A percentile compares a stretch with the other conserved stretches of the same genome.
Conservation (phyloP, 1,284 basidiomycete species). For the Pisolithus thermaeus region DNA sequence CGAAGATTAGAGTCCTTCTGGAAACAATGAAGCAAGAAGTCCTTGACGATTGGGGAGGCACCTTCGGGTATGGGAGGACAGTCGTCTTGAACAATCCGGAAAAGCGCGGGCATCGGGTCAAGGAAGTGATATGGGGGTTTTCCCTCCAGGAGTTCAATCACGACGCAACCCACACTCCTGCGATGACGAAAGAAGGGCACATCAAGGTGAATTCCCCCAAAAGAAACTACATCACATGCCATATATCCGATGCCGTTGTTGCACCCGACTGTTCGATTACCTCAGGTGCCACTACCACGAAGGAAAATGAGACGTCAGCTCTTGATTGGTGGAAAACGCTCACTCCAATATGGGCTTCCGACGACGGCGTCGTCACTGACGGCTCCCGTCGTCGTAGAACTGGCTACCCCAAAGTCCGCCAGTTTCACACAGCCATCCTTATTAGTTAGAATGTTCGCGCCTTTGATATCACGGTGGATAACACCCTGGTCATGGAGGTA, state of each 20-base stretch:
- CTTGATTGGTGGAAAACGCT: constrained; percentile 26
- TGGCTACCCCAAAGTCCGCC: constrained; percentile 91
- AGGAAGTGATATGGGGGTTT: constrained; percentile 94
- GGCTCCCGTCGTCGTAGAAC: constrained; percentile 63
- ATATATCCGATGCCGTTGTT: constrained; percentile 95
- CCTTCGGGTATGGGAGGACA: constrained; percentile 94
- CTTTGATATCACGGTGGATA: constrained; percentile 98
- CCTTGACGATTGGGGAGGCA: constrained; percentile 89
- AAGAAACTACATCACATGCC: constrained; percentile 42
- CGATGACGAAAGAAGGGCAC: constrained; percentile 6
- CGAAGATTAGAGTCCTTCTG: constrained; percentile 96
- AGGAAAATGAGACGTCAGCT: constrained; percentile 11
- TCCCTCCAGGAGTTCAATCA: constrained; percentile 94
- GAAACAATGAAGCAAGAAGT: constrained; percentile 96
- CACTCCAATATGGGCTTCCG: constrained; percentile 96
- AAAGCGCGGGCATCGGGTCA: constrained; percentile 97
- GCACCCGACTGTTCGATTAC: constrained; percentile 97
- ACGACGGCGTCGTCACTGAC: constrained; percentile 86
- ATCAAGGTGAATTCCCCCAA: constrained; percentile 4
- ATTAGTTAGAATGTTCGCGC: constrained; percentile 96
- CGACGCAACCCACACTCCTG: constrained; percentile 92
- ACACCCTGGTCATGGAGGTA: constrained; percentile 98
- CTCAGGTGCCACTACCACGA: constrained; percentile 82
- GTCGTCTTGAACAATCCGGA: constrained; percentile 97
- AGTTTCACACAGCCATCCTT: constrained; percentile 96